Evolutionary conservation across 2,329 filamentous ascomycete genomes (phyloP).

Genomic region (Penicillium capsulatum): DNA sequence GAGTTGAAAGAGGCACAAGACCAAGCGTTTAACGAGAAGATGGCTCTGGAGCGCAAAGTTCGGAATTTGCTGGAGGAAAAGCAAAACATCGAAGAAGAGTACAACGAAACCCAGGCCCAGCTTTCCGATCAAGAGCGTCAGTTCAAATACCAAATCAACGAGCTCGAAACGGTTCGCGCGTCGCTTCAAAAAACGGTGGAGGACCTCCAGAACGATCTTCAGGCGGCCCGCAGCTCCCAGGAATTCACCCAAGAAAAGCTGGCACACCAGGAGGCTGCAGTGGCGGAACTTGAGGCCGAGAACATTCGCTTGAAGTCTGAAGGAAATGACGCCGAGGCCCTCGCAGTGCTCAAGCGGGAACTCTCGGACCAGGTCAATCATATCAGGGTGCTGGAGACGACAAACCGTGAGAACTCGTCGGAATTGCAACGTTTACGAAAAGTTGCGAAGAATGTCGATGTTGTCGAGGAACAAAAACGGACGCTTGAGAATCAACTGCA

Average conservation of each 20-base stretch:
- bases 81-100: constrained; percentile 71
- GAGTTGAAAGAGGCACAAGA: constrained; percentile 56
- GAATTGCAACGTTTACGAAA: constrained; percentile 81
- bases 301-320: constrained; percentile 80
- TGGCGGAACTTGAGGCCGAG: constrained; percentile 74
- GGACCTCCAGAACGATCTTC: constrained; percentile 50
- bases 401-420: constrained; percentile 70
- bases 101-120: constrained; percentile 75
- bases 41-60: constrained; percentile 53
- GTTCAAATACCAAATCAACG: constrained; percentile 54
- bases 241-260: constrained; percentile 63
- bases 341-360: constrained; percentile 80
- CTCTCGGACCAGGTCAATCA: constrained; percentile 89
- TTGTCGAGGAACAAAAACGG: constrained; percentile 93
- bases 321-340: constrained; percentile 78
- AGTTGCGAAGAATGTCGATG: constrained; percentile 78
- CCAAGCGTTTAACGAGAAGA: constrained; percentile 52
- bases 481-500: constrained; percentile 73
- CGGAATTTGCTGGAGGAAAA: constrained; percentile 63
- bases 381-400: constrained; percentile 75
- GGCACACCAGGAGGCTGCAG: constrained; percentile 63
- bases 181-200: constrained; percentile 54
- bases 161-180: constrained; percentile 58
- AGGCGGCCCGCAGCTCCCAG: constrained; percentile 55
- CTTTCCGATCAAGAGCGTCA: constrained; percentile 67